Conservation (phyloP, 2,329 filamentous ascomycete species). For the Cladosporium sp. region DNA sequence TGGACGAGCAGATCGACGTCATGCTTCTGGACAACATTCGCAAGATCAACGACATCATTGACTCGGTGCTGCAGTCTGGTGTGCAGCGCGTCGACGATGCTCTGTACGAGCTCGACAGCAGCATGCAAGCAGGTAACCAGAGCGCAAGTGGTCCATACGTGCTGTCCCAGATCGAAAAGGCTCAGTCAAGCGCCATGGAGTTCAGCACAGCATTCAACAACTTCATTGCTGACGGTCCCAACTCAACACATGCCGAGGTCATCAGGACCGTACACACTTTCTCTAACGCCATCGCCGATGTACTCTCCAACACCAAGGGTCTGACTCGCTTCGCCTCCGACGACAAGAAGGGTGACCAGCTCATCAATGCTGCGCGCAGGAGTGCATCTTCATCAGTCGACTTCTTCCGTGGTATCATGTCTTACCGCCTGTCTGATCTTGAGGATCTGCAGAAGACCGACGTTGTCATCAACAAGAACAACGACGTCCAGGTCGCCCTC, state of each 20-base stretch:
- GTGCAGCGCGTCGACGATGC: constrained; percentile 94
- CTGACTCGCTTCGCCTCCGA: constrained; percentile 89
- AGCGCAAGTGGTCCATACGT: constrained; percentile 95
- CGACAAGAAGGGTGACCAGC: constrained; percentile 87
- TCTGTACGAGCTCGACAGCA: constrained; percentile 93
- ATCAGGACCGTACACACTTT: constrained; percentile 92
- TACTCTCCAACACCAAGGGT: constrained; percentile 95
- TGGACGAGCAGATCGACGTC: constrained; percentile 89
- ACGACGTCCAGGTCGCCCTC: constrained; percentile 90
- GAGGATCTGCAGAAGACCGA: constrained; percentile 92
- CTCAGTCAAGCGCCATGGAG: constrained; percentile 89
- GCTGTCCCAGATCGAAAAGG: constrained; percentile 95
- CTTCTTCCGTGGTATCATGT: constrained; percentile 93
- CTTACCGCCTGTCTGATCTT: constrained; percentile 87
- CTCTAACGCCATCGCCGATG: constrained; percentile 85
- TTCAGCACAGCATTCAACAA: constrained; percentile 98
- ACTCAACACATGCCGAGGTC: constrained; percentile 83
- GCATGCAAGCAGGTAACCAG: constrained; percentile 98
- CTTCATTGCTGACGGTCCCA: constrained; percentile 94
- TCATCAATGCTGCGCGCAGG: constrained; percentile 78
- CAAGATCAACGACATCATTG: constrained; percentile 97
- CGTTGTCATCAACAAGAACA: constrained; percentile 95
- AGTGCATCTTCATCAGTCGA: constrained; percentile 85
- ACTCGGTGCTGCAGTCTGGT: constrained; percentile 90
- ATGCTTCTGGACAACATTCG: constrained; percentile 81